Base-by-base conservation (phyloP, 306 rosid species). In the Phaseolus lunatus region DNA sequence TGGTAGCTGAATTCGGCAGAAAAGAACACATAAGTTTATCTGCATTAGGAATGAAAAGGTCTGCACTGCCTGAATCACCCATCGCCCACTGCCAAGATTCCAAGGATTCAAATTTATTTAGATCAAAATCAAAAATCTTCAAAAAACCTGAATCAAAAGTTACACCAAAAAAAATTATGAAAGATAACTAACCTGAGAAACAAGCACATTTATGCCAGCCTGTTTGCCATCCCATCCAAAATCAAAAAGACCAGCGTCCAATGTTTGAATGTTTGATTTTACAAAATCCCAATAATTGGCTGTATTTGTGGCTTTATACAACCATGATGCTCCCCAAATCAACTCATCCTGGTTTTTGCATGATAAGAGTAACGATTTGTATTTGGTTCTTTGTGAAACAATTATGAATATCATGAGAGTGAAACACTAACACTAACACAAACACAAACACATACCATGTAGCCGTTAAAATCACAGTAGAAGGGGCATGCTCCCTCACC, bases 261-360 rank as follows among this genome's bases (percentile, higher is more conserved):
- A 3, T 26, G 8, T 11, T 50, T 68, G 22, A n/a, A 75, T 68
- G 62, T 86, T 80, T 11, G 22, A 50, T 62, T 37, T 63, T 9
- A 86, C 83, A 69, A 82, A 78, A 0, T 78, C 52, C 89, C 86
- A 67, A 49, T 84, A 85, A 3, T 5, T 4, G 9, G 12, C 0
- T 3, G 0, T 9, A 2, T 47, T 16, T 0, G 80, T 70, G 4
- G 92, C 92, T 66, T 81, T 85, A 53, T 78, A 73, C 49, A 85
- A 52, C 90, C 93, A 89, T 48, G 90, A 33, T 24, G 90, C 89
- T 49, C 82, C 93, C 90, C 93, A 89, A 1, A 83, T 0, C 74
- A 89, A 83, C 49, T 89, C 93, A 27, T 89, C 92, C 89, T 86
- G 35, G 10, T 52, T 81, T 45, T 16, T 31, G 11, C 0, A 56